Evolutionary conservation across 2,329 filamentous ascomycete genomes (phyloP), one percentile per base, ranked within the genome.

Genomic region (Massarina eburnea): DNA sequence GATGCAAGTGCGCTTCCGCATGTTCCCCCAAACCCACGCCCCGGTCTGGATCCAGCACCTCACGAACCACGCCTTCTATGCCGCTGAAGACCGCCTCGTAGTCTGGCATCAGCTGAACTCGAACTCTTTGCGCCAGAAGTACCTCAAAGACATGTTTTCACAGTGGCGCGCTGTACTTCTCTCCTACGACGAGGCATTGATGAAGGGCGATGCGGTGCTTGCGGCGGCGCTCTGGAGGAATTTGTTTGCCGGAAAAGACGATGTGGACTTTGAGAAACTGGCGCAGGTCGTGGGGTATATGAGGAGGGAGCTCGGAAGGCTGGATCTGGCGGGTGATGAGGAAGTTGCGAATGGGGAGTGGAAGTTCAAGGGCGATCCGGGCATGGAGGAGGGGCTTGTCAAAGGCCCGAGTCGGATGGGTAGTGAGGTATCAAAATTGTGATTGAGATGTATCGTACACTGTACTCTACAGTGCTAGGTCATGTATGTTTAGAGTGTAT

Each of bases 11-110:
- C 87, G 91, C 45, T 76, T 96, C 59, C 88, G 94, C 54, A 85
- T 85, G 70, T 82, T 96, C 58, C 85, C 89, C 18, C 75, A 78
- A 43, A 80, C 85, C 18, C 78, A 81, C 56, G 84, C 88, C 57
- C 80, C 82, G 49, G 80, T 83, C 46, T 96, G 91, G 84, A 89
- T 95, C 70, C 88, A 91, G 63, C 89, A 96, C 73, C 80, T 99
- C 52, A 83, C 94, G 37, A 91, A 99, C 73, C 91, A 97, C 71
- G 96, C 95, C 78, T 97, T 92, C 77, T 89, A 89, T 75, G 85
- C 88, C 61, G 88, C 88, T 61, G 89, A 95, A 75, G 85, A 88
- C 69, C 82, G 84, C 63, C 92, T 95, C 82, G 87, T 88, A 51
- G 77, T 88, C 51, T 82, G 85, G 67, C 92, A 96, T 77, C 85